Evolutionary conservation across 306 rosid species (phyloP).

Genomic region (Gastrolobium villosum): DNA sequence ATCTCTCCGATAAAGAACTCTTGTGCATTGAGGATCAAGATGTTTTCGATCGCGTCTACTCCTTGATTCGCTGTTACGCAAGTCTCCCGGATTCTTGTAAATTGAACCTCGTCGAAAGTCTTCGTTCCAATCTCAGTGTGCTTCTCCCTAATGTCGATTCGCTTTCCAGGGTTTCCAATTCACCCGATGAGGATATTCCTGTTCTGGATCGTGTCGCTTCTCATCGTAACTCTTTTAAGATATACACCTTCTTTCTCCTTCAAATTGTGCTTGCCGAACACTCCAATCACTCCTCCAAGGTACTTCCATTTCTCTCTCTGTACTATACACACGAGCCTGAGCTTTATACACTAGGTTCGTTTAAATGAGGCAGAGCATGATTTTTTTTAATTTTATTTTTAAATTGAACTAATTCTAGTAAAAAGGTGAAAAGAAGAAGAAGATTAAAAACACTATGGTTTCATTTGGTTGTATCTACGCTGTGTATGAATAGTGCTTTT

Average conservation of each 20-base stretch:
- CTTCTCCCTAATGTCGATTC: slow-evolving; percentile 93
- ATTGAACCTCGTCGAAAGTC: slow-evolving; percentile 78
- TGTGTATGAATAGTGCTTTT: too few species aligned
- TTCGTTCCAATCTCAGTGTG: slow-evolving; percentile 89
- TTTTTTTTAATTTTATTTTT: too few species aligned
- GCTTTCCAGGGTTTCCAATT: slow-evolving; percentile 70
- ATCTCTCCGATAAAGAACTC: slow-evolving; percentile 88
- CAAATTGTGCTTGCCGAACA: slow-evolving; percentile 69
- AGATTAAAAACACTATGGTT: too few species aligned
- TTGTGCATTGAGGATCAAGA: slow-evolving; percentile 86
- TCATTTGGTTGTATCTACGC: too few species aligned
- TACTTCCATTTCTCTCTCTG: slow-evolving; percentile 12
- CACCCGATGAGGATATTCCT: slow-evolving; percentile 53
- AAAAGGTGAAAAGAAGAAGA: too few species aligned
- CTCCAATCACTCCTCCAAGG: slow-evolving; percentile 63
- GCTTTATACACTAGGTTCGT: too few species aligned
- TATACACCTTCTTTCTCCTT: slow-evolving; percentile 80
- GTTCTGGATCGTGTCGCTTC: slow-evolving; percentile 71
- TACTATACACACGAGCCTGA: too few species aligned
- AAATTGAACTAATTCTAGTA: too few species aligned
- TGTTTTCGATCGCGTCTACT: slow-evolving; percentile 83
- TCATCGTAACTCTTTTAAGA: slow-evolving; percentile 87
- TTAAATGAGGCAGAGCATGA: too few species aligned
- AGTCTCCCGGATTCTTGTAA: slow-evolving; percentile 70
- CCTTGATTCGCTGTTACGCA: slow-evolving; percentile 64